phyloP scores from a whole-genome alignment of 257 asterid genomes.

The Verbena officinalis region DNA sequence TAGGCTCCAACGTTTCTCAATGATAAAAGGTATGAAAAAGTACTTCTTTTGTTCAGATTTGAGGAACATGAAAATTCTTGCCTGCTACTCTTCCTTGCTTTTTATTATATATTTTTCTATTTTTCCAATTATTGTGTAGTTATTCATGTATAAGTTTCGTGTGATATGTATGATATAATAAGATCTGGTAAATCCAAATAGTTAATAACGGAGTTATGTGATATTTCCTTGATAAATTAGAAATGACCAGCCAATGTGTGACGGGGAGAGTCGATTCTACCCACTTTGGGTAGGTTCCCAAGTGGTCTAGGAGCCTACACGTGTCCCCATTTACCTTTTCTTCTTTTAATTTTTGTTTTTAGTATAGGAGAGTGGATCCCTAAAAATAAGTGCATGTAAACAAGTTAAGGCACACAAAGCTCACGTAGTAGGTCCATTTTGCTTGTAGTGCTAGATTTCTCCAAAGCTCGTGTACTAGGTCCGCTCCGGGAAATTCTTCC shows the following conservation, averaged over 20 bases:
- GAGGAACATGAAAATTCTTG: neutral
- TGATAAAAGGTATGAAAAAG: constrained; percentile 13
- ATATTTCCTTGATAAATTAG: neutral
- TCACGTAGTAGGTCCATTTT: too few relatives aligned
- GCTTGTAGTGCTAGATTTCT: too few relatives aligned
- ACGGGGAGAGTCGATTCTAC: neutral
- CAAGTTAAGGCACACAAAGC: too few relatives aligned
- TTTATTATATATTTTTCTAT: neutral
- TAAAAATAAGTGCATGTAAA: too few relatives aligned
- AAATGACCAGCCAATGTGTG: neutral
- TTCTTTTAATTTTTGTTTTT: neutral
- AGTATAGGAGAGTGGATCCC: too few relatives aligned
- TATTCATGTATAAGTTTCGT: neutral
- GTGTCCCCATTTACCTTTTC: neutral
- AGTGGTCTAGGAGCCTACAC: neutral
- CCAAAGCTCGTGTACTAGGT: too few relatives aligned
- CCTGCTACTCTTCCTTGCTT: constrained; percentile 13
- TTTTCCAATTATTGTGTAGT: neutral
- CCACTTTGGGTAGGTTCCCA: neutral
- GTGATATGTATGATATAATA: neutral
- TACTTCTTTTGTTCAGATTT: constrained; percentile 13
- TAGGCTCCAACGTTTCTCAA: constrained; percentile 18
- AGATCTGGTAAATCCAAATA: neutral
- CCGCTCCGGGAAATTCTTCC: too few relatives aligned
- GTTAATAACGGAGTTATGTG: neutral